Evolutionary conservation across 495 filamentous ascomycete genomes (phyloP).

Genomic region (Hypoxylon rickii): DNA sequence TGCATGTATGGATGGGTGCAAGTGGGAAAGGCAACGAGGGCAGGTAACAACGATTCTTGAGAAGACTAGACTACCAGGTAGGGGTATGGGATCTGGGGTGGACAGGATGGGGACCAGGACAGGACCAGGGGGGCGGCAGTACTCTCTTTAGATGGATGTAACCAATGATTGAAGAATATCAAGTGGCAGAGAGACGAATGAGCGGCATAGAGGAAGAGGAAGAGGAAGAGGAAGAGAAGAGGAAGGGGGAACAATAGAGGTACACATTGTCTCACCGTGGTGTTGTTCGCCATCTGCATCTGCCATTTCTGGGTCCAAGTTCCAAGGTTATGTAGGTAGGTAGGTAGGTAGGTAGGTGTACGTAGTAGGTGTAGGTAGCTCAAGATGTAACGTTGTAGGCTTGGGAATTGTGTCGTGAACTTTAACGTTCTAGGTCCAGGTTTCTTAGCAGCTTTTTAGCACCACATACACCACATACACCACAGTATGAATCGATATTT

Average conservation of each 20-base stretch:
- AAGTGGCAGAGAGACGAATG: too few species aligned
- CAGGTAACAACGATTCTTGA: constrained; percentile 12
- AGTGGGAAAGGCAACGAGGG: not conserved
- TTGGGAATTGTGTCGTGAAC: constrained; percentile 21
- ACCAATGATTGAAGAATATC: constrained; percentile 17
- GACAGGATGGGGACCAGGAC: constrained; percentile 2
- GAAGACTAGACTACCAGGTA: too few species aligned
- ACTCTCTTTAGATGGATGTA: not conserved
- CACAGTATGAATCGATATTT: constrained; percentile 16
- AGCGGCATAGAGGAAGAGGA: constrained; percentile 4
- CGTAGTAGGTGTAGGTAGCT: too few species aligned
- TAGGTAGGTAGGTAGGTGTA: constrained; percentile 11
- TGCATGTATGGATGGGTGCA: constrained; percentile 4
- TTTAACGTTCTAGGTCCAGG: constrained; percentile 26
- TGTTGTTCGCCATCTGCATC: constrained; percentile 14
- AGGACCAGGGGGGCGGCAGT: too few species aligned
- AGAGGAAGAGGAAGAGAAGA: constrained; percentile 1
- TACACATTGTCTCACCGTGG: constrained; percentile 33
- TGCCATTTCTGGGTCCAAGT: too few species aligned
- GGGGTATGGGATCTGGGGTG: too few species aligned
- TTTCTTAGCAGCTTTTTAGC: constrained; percentile 5
- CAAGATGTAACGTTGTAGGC: constrained; percentile 38
- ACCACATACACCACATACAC: not conserved
- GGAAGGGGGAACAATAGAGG: constrained; percentile 5
- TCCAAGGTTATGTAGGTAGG: not conserved